phyloP scores from a whole-genome alignment of 1,284 basidiomycete genomes.

The Leccinum ambiguum region DNA sequence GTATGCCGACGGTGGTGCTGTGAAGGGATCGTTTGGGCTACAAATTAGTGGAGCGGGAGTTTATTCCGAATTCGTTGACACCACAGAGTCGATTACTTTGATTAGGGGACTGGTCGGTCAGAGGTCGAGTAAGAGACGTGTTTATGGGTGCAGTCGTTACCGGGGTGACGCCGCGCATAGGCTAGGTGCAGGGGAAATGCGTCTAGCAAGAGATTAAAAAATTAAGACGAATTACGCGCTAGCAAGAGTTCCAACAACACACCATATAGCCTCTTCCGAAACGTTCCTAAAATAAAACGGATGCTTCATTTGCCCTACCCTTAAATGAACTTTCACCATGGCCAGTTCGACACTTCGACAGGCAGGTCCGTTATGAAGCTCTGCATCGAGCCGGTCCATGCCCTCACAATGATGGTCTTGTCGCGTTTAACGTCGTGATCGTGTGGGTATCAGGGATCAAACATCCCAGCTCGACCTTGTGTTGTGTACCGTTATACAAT shows the following conservation, averaged over 20 bases:
- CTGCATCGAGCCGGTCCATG: constrained; percentile 69
- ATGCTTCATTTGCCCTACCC: constrained; percentile 5
- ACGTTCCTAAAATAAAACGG: constrained; percentile 43
- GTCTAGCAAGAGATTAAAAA: constrained; percentile 38
- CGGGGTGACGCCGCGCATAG: constrained; percentile 44
- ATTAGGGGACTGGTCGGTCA: constrained; percentile 23
- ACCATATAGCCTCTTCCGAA: constrained; percentile 67
- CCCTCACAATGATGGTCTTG: constrained; percentile 72
- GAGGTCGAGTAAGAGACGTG: constrained; percentile 22
- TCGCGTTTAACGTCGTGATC: constrained; percentile 73
- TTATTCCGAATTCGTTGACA: constrained; percentile 13
- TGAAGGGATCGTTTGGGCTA: constrained; percentile 29
- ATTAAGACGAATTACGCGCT: background rate
- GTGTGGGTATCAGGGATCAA: constrained; percentile 68
- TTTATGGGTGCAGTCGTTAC: constrained; percentile 30
- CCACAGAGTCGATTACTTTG: constrained; percentile 13
- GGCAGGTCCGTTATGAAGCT: constrained; percentile 69
- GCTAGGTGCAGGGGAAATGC: constrained; percentile 68
- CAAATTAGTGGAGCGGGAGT: constrained; percentile 10
- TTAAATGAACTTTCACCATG: constrained; percentile 46
- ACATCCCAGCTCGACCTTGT: constrained; percentile 68
- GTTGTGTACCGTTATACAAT: constrained; percentile 67
- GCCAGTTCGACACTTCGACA: constrained; percentile 80
- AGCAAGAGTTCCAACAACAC: constrained; percentile 14
- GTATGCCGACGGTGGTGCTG: constrained; percentile 31